Conservation (phyloP, 768 basidiomycete genomes). For the Kondoa malvinella region DNA sequence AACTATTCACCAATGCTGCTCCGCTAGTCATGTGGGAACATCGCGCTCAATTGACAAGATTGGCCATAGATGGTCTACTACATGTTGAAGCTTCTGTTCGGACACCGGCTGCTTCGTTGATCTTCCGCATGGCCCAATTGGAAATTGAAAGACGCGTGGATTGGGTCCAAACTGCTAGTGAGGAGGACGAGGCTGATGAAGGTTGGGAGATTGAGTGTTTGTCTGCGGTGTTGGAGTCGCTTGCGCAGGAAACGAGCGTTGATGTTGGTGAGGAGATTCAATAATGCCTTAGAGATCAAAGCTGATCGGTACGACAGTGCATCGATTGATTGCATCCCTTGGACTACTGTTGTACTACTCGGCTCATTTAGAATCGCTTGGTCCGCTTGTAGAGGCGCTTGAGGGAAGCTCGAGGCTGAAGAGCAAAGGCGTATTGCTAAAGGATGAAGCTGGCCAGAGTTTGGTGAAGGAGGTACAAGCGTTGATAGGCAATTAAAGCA, state of each 20-base stretch:
- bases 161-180: constrained; percentile 17
- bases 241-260: constrained; percentile 55
- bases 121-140: constrained; percentile 54
- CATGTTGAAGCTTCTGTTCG: constrained; percentile 52
- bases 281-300: constrained; percentile 7
- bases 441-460: constrained; percentile 35
- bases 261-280: constrained; percentile 52
- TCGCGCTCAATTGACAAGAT: constrained; percentile 35
- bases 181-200: constrained; percentile 39
- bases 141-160: constrained; percentile 39
- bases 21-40: constrained; percentile 10
- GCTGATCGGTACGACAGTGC: constrained; percentile 38
- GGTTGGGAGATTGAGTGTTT: constrained; percentile 77
- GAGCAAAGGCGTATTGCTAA: constrained; percentile 38
- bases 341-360: constrained; percentile 60
- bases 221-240: constrained; percentile 64
- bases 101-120: constrained; percentile 63
- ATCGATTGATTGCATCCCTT: constrained; percentile 62
- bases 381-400: constrained; percentile 52
- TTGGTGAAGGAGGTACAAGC: constrained; percentile 4
- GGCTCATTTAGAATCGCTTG: constrained; percentile 46
- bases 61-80: constrained; percentile 52
- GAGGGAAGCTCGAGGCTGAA: constrained; percentile 44
- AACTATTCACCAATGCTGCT: constrained; percentile 30
- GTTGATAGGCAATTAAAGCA: constrained; percentile 7